Evolutionary conservation across 73 alveolate genomes (phyloP), one percentile per base, ranked within the genome.

Genomic region (Paramecium sonneborni): DNA sequence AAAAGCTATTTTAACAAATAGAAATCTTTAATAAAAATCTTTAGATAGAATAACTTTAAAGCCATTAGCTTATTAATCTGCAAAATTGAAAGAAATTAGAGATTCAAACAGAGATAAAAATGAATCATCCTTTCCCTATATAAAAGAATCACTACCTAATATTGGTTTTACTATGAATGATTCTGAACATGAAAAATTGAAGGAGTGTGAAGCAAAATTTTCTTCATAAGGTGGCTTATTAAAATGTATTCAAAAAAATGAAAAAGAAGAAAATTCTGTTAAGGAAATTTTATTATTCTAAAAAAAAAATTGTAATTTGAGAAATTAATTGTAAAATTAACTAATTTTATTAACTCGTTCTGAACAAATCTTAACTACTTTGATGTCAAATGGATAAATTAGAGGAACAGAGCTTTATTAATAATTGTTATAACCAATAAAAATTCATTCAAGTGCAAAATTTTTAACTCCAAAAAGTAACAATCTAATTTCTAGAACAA

Each of bases 391-490:
- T 30, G 34, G 87, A 35, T 30, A 37, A 12, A 32, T 21, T 35
- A 74, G 34, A 52, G 68, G 68, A 52, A 52, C 87, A 74, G 38
- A 74, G 20, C 39, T 74, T 20, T 74, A 35, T 74, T 11, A 74
- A 14, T 38, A 74, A 74, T 35, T 74, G 14, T 38, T 74, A 15
- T 38, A 74, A 5, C 87, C 87, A 32, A 74, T 74, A 32, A 74
- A 37, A n/a, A 74, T 74, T 15, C 57, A 74, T 32, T 32, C 62
- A 9, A 35, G 26, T 10, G 34, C 34, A 10, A 74, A 74, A 38
- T 14, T 74, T 15, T 38, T 74, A 74, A 35, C 87, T 21, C 58
- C 87, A 6, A 67, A 67, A 26, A 67, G 84, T 30, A 24, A 74
- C 4, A 35, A 38, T 9, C 0, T 74, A 10, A 35, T 38, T 9